phyloP scores from a whole-genome alignment of 352 stramenopile species.

The Phytopythium ostracodes region DNA sequence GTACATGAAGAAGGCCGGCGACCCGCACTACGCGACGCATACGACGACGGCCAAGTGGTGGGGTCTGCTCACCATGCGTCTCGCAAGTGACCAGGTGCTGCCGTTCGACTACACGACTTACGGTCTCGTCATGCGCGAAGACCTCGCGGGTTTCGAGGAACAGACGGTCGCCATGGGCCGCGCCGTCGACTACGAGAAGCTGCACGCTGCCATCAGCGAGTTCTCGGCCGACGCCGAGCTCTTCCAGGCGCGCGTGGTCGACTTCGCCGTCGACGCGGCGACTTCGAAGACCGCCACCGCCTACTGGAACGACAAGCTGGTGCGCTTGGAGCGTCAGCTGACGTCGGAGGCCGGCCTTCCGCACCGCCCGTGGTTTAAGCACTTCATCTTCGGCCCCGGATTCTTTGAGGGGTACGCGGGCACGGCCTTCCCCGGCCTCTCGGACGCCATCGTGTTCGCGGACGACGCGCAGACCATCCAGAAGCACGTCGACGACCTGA shows the following conservation, averaged over 20 bases:
- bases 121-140: conserved; percentile 28
- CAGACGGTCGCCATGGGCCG: conserved; percentile 1
- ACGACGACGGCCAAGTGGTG: conserved; percentile 44
- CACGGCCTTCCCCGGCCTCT: conserved; percentile 11
- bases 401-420: conserved; percentile 13
- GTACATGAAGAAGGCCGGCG: conserved; percentile 56
- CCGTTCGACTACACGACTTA: conserved; percentile 50
- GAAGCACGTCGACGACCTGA: conserved; percentile 18
- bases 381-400: conserved; percentile 14
- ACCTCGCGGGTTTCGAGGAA: conserved; percentile 16
- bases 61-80: conserved; percentile 47
- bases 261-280: conserved; percentile 8
- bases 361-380: conserved; percentile 13
- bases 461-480: conserved; percentile 7
- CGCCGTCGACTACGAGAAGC: conserved; percentile 13
- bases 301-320: conserved; percentile 15
- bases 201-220: conserved; percentile 13
- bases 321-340: conserved; percentile 10
- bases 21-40: conserved; percentile 54
- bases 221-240: conserved; percentile 14
- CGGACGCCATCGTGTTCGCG: conserved; percentile 11
- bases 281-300: neutral
- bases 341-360: conserved; percentile 5
- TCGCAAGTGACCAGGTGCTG: conserved; percentile 37
- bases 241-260: conserved; percentile 15